These are phyloP conservation scores for Arthrobotrys iridis DNA, from an alignment of 2,329 filamentous ascomycete species.

Conservation along the genomic window DNA sequence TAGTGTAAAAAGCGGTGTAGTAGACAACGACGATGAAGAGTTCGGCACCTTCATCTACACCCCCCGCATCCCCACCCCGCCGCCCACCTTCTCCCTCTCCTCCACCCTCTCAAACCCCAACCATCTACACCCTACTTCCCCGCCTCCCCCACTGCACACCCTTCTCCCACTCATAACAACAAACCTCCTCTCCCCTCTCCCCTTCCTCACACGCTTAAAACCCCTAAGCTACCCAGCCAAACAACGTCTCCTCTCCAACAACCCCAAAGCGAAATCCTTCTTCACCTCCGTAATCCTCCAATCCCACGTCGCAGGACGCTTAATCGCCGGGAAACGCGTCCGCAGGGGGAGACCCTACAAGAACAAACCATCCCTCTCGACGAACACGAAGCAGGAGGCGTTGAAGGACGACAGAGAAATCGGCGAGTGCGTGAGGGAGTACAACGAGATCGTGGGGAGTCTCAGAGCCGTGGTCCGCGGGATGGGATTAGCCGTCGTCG, in stretches of 20 bases:
- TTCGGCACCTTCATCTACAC: slow-evolving; percentile 57
- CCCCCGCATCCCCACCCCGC: slow-evolving; percentile 44
- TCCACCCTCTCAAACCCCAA: slow-evolving; percentile 20
- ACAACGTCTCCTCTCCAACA: slow-evolving; percentile 55
- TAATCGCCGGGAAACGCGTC: slow-evolving; percentile 51
- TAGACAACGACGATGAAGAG: slow-evolving; percentile 53
- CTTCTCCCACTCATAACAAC: slow-evolving; percentile 56
- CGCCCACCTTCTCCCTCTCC: slow-evolving; percentile 30
- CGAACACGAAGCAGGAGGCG: slow-evolving; percentile 23
- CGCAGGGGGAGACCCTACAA: slow-evolving; percentile 35
- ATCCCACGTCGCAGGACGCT: slow-evolving; percentile 56
- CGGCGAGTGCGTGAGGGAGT: slow-evolving; percentile 55
- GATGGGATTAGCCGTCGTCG: slow-evolving; percentile 26
- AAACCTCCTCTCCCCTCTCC: slow-evolving; percentile 55
- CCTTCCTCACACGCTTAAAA: slow-evolving; percentile 56
- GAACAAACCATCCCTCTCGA: background rate
- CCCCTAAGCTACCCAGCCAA: slow-evolving; percentile 57
- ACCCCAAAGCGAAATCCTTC: slow-evolving; percentile 45
- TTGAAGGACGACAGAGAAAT: slow-evolving; percentile 58
- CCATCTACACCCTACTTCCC: slow-evolving; percentile 36
- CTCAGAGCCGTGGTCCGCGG: slow-evolving; percentile 55
- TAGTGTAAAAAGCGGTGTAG: background rate
- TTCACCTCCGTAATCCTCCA: slow-evolving; percentile 55
- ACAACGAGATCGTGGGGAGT: slow-evolving; percentile 55
- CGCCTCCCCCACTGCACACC: slow-evolving; percentile 50